A percentile compares a stretch with the other conserved stretches of the same genome.
phyloP scores from a whole-genome alignment of 2,329 filamentous ascomycete genomes.

The Colletotrichum sp. region DNA sequence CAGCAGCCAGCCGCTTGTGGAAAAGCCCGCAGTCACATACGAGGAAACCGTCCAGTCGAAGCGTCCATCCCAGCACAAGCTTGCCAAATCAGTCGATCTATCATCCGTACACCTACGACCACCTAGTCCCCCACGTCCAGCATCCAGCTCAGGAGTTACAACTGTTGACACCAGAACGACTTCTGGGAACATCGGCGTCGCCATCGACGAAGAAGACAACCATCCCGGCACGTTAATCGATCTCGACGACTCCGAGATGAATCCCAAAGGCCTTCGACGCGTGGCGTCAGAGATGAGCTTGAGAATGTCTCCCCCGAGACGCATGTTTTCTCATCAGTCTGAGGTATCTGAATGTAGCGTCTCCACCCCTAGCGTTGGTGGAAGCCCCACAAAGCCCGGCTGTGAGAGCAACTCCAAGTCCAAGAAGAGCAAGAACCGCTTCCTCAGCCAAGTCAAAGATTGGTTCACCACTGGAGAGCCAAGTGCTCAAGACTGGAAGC shows the following conservation, averaged over 20 bases:
- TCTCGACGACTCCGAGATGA: background rate
- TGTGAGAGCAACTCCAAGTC: conserved; percentile 27
- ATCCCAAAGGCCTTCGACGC: background rate
- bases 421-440: conserved; percentile 35
- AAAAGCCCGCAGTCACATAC: background rate
- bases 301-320: conserved; percentile 8
- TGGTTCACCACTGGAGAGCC: conserved; percentile 57
- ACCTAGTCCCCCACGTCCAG: background rate
- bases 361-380: conserved; percentile 23
- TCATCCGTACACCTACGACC: background rate
- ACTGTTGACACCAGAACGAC: conserved; percentile 2
- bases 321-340: conserved; percentile 17
- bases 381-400: conserved; percentile 4
- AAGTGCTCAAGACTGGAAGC: conserved; percentile 52
- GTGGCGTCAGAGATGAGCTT: conserved; percentile 14
- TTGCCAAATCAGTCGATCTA: conserved; percentile 2
- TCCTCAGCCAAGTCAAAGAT: conserved; percentile 49
- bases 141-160: conserved; percentile 10
- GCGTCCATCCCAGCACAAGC: background rate
- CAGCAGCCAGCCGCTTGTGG: background rate
- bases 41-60: background rate
- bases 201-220: conserved; percentile 15
- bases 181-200: background rate
- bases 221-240: conserved; percentile 3
- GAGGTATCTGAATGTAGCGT: conserved; percentile 28